Evolutionary conservation across 2,329 filamentous ascomycete genomes (phyloP), one percentile per base, ranked within the genome.

Genomic region (Xylaria sp.): DNA sequence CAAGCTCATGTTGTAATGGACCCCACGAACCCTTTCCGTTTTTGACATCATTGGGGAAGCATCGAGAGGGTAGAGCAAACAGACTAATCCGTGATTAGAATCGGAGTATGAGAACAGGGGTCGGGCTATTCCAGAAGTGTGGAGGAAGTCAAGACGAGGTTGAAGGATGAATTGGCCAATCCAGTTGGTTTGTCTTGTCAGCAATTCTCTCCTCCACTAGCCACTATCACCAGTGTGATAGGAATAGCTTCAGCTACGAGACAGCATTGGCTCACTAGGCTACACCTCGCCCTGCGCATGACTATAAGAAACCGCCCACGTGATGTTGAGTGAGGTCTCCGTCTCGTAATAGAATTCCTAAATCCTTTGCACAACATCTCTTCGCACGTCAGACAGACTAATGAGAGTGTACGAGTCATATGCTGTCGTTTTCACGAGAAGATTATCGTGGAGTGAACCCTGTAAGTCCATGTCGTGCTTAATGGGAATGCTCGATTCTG

Each of bases 81-180:
- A 23, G 40, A 42, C 28, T 62, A 65, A 38, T 58, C 44, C 26
- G 23, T 61, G 58, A 49, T 58, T 46, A 59, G 42, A 31, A 31
- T 42, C 31, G 40, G 59, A 46, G 48, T 28, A 40, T 58, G 44
- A 51, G 17, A 44, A 33, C 65, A 60, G 66, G 68, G 68, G 40
- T 63, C 42, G 31, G 31, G 26, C 20, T 54, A 48, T 61, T 61
- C 58, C 53, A 40, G 58, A 59, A 49, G 44, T 44, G 49, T 49
- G 49, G 57, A 59, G 36, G 28, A 57, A 26, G 17, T 44, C 11
- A 26, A 62, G 17, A 48, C 31, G 58, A 48, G 51, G 46, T 70
- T 49, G 69, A 63, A 71, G 71, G 33, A 59, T 17, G 23, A 69
- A 64, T 68, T 69, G 68, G 65, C 73, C 73, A 75, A 74, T 76